phyloP scores from a whole-genome alignment of 1,284 basidiomycete species.

The Mycosarcoma mackinlayi region DNA sequence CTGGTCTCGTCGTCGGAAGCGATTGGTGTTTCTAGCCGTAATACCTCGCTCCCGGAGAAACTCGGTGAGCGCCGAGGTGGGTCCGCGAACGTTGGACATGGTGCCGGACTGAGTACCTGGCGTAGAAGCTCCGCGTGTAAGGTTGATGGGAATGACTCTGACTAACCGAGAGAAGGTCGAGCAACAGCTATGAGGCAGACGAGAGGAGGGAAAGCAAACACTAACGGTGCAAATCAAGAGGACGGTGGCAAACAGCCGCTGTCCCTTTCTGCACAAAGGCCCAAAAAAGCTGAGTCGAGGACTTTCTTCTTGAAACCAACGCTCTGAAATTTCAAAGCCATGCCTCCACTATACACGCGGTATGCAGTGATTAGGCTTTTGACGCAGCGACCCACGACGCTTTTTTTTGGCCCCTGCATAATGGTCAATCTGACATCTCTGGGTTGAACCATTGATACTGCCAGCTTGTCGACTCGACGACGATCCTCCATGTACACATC shows the following conservation, averaged over 20 bases:
- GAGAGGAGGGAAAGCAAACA: conserved; percentile 1
- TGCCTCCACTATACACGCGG: background rate
- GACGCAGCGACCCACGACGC: conserved; percentile 4
- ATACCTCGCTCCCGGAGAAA: conserved; percentile 87
- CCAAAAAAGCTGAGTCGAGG: conserved; percentile 26
- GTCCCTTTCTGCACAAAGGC: conserved; percentile 1
- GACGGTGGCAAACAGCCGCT: conserved; percentile 20
- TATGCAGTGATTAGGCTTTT: conserved; percentile 18
- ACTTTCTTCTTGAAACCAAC: conserved; percentile 9
- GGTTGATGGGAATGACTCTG: background rate
- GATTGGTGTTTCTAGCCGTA: conserved; percentile 76
- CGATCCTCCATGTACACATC: no score
- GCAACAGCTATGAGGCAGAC: background rate
- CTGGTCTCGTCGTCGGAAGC: conserved; percentile 55
- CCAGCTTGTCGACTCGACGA: no score
- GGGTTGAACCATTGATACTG: no score
- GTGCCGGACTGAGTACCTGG: background rate
- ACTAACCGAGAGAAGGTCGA: background rate
- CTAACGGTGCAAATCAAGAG: no score
- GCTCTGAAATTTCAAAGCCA: conserved; percentile 4
- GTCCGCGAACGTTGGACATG: conserved; percentile 76
- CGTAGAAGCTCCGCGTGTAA: no score
- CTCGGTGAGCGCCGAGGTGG: conserved; percentile 89
- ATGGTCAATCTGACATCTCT: background rate
- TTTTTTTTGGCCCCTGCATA: conserved; percentile 4